These are phyloP conservation scores for Acmispon strigosus DNA, from an alignment of 306 rosid genomes.

Conservation along the genomic window DNA sequence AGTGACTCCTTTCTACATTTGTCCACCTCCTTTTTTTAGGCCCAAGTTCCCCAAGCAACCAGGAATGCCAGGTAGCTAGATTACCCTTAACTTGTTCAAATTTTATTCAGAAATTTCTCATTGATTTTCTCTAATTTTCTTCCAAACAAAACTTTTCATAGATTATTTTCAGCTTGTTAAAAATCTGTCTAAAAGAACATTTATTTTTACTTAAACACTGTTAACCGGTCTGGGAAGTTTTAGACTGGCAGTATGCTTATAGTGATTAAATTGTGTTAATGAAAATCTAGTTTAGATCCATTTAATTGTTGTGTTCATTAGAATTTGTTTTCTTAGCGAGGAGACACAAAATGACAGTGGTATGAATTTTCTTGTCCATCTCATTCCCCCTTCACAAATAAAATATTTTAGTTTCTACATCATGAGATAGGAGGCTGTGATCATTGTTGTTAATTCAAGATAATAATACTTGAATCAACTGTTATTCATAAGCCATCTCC, in stretches of 20 bases:
- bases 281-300: neutral
- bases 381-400: neutral
- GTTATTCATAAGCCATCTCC: no score
- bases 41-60: conserved; percentile 91
- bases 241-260: neutral
- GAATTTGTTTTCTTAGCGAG: neutral
- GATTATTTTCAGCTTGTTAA: neutral
- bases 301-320: neutral
- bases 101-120: neutral
- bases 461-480: no score
- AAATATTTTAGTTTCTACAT: no score
- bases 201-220: neutral
- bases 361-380: neutral
- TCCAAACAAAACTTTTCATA: neutral
- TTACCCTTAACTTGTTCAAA: neutral
- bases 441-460: no score
- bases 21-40: conserved; percentile 96
- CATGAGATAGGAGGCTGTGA: no score
- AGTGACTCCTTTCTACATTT: conserved; percentile 90
- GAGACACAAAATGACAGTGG: neutral
- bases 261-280: neutral
- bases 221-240: neutral
- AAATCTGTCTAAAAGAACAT: neutral
- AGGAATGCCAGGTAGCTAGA: conserved; percentile 87
- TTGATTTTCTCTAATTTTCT: neutral